Conservation (phyloP, 495 filamentous ascomycete genomes). For the Elasticomyces elasticus region DNA sequence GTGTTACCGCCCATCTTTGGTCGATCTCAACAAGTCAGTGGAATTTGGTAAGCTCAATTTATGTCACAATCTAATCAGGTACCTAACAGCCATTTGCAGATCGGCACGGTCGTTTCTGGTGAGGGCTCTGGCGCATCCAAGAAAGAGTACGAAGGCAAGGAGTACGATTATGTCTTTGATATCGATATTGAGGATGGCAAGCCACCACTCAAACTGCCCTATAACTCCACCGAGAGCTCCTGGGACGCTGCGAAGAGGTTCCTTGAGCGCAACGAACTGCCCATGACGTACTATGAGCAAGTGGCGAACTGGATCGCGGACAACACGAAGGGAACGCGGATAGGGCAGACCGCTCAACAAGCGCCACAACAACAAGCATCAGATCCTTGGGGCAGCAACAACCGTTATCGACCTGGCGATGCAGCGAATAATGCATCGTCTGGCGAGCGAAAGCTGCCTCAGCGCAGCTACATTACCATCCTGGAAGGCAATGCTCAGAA, state of each 20-base stretch:
- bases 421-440: constrained; percentile 13
- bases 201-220: constrained; percentile 86
- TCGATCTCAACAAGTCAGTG: constrained; percentile 51
- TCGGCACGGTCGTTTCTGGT: constrained; percentile 88
- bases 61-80: neutral
- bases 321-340: constrained; percentile 76
- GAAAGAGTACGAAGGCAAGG: constrained; percentile 65
- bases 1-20: constrained; percentile 43
- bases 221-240: constrained; percentile 83
- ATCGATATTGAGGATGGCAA: constrained; percentile 96
- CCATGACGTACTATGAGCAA: constrained; percentile 82
- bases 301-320: constrained; percentile 87
- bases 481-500: constrained; percentile 21
- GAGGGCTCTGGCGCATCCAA: constrained; percentile 70
- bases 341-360: constrained; percentile 46
- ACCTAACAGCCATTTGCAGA: constrained; percentile 4
- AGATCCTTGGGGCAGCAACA: constrained; percentile 73
- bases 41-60: constrained; percentile 45
- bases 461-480: constrained; percentile 12
- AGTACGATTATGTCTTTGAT: constrained; percentile 97
- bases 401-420: constrained; percentile 67
- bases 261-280: constrained; percentile 79
- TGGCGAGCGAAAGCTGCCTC: constrained; percentile 15
- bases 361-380: constrained; percentile 23
- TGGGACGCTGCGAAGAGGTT: constrained; percentile 90